These are phyloP conservation scores for Monilinia polystroma DNA, from an alignment of 2,329 filamentous ascomycete species.

Conservation along the genomic window DNA sequence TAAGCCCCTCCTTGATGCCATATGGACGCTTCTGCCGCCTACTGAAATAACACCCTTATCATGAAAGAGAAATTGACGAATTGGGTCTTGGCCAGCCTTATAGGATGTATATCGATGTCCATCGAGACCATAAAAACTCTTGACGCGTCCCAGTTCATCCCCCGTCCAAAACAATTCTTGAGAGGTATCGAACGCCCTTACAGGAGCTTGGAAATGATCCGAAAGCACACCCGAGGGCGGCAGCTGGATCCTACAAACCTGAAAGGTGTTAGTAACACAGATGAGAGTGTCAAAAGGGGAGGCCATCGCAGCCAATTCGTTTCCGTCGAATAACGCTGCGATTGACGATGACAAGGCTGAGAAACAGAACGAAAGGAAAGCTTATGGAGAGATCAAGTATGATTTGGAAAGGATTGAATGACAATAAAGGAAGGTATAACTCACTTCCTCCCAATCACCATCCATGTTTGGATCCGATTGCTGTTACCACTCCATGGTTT, in stretches of 20 bases:
- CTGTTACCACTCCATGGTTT: constrained; percentile 22
- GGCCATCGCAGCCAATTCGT: not conserved
- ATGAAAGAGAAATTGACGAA: constrained; percentile 87
- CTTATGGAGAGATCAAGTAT: not conserved
- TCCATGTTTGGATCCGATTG: constrained; percentile 49
- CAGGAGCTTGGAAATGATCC: constrained; percentile 69
- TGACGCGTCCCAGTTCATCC: constrained; percentile 81
- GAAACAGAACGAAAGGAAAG: not conserved
- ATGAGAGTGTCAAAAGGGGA: not conserved
- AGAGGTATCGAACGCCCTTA: constrained; percentile 82
- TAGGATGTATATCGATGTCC: constrained; percentile 90
- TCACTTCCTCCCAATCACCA: constrained; percentile 67
- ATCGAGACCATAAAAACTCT: constrained; percentile 83
- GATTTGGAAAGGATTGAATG: not conserved
- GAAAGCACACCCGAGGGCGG: constrained; percentile 72
- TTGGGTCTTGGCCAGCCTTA: constrained; percentile 71
- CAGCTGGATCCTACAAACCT: constrained; percentile 81
- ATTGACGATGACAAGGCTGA: constrained; percentile 18
- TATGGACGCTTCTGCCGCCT: constrained; percentile 79
- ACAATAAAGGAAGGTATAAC: constrained; percentile 37
- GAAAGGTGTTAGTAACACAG: constrained; percentile 37
- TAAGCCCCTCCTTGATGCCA: constrained; percentile 77
- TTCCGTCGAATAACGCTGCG: constrained; percentile 12
- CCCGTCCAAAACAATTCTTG: constrained; percentile 93
- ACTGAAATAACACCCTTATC: constrained; percentile 88